Conservation (phyloP, 2,329 filamentous ascomycete species). For the Xylariaceae sp. region DNA sequence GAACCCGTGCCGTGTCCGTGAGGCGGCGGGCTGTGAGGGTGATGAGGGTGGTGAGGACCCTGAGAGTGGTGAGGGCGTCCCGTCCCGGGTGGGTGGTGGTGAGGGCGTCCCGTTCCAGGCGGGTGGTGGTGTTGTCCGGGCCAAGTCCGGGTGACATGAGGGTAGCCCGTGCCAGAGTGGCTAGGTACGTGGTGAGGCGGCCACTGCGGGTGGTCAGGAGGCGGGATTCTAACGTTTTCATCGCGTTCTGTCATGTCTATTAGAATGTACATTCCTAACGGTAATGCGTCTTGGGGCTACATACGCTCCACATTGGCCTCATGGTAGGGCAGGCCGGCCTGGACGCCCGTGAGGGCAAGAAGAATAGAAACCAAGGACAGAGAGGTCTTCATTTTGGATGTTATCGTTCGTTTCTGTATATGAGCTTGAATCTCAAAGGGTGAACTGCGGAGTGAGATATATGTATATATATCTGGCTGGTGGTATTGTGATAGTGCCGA, state of each 20-base stretch:
- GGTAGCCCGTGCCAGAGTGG: too few relatives aligned
- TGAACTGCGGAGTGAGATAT: neutral
- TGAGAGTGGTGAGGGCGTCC: too few relatives aligned
- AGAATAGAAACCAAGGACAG: slow-evolving; percentile 15
- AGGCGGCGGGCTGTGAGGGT: too few relatives aligned
- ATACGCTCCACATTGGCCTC: neutral
- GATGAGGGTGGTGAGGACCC: too few relatives aligned
- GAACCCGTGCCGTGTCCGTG: neutral
- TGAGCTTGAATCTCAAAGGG: neutral
- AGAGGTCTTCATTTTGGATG: slow-evolving; percentile 20
- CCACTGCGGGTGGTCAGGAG: too few relatives aligned
- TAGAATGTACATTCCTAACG: neutral
- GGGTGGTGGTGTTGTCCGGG: too few relatives aligned
- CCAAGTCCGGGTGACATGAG: too few relatives aligned
- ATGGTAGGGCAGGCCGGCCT: slow-evolving; percentile 10
- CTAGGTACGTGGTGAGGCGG: too few relatives aligned
- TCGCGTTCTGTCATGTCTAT: neutral
- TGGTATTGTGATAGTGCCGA: neutral
- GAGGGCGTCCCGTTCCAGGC: too few relatives aligned
- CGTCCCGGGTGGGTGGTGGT: too few relatives aligned
- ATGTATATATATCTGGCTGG: too few relatives aligned
- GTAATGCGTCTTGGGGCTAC: neutral
- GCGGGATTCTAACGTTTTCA: too few relatives aligned
- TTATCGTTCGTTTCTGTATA: neutral
- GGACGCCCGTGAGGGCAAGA: slow-evolving; percentile 16